Evolutionary conservation across 805 yeast genomes (phyloP).

Genomic region (Spathaspora hagerdaliae): DNA sequence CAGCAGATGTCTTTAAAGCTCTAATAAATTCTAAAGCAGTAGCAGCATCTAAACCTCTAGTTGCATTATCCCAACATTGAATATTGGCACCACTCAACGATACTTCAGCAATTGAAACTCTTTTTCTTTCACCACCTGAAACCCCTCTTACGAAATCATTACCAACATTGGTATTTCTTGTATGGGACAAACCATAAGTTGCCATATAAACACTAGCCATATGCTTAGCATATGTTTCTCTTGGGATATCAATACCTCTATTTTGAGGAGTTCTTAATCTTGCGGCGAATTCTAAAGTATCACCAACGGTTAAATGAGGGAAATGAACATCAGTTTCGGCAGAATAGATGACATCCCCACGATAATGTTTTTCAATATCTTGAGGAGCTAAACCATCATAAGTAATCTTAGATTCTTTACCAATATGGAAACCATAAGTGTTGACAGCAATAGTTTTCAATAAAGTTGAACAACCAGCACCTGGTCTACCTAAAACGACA

Average conservation of each 20-base stretch:
- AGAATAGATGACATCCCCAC: slow-evolving; percentile 39
- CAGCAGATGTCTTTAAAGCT: slow-evolving; percentile 58
- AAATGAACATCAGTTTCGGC: slow-evolving; percentile 57
- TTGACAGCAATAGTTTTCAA: slow-evolving; percentile 35
- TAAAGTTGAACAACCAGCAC: slow-evolving; percentile 39
- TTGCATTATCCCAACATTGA: slow-evolving; percentile 67
- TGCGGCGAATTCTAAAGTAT: slow-evolving; percentile 54
- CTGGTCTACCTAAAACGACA: slow-evolving; percentile 40
- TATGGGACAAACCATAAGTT: slow-evolving; percentile 48
- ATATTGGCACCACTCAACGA: slow-evolving; percentile 56
- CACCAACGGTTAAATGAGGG: slow-evolving; percentile 52
- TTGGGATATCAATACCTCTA: slow-evolving; percentile 32
- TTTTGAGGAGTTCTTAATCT: slow-evolving; percentile 43
- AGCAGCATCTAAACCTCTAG: slow-evolving; percentile 80
- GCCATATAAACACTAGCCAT: slow-evolving; percentile 43
- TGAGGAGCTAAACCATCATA: slow-evolving; percentile 31
- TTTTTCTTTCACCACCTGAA: slow-evolving; percentile 83
- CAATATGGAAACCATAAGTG: slow-evolving; percentile 36
- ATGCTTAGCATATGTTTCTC: slow-evolving; percentile 35
- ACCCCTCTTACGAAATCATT: slow-evolving; percentile 67
- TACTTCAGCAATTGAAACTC: slow-evolving; percentile 81
- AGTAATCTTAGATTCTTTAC: slow-evolving; percentile 24
- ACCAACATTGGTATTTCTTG: slow-evolving; percentile 57
- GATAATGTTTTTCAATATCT: slow-evolving; percentile 25
- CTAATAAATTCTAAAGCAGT: slow-evolving; percentile 73